Conservation (phyloP, 2,329 filamentous ascomycete species). For the Aspergillus versicolor region DNA sequence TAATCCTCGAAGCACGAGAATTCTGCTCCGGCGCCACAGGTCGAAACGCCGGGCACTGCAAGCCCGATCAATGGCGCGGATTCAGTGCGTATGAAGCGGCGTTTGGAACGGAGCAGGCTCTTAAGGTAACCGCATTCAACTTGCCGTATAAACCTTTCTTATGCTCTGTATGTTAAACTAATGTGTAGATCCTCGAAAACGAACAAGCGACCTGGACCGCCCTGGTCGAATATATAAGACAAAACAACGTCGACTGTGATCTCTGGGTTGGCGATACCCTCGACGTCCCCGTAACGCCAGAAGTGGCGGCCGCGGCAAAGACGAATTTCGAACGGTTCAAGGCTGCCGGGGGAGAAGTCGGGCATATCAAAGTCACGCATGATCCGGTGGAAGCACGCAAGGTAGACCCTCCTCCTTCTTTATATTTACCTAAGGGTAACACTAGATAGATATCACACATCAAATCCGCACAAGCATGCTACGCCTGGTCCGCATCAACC, state of each 20-base stretch:
- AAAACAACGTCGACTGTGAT: conserved; percentile 8
- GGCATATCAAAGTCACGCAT: conserved; percentile 4
- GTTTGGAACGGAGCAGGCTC: conserved; percentile 3
- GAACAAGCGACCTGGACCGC: conserved; percentile 2
- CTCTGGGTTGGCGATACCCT: conserved; percentile 5
- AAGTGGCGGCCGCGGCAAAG: background rate
- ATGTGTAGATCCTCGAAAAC: background rate
- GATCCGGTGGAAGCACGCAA: background rate
- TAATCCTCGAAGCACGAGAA: background rate
- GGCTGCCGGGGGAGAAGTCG: background rate
- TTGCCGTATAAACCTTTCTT: background rate
- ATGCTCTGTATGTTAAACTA: too few species aligned
- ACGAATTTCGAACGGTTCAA: background rate
- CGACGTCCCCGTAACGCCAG: conserved; percentile 2
- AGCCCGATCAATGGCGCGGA: conserved; percentile 6
- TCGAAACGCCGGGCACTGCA: conserved; percentile 1
- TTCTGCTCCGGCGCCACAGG: conserved; percentile 4
- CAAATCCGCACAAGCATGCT: background rate
- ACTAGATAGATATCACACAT: conserved; percentile 1
- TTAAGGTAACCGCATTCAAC: background rate
- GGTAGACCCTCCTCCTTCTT: too few species aligned
- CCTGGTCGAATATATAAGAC: background rate
- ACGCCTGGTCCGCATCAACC: conserved; percentile 5
- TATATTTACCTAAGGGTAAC: too few species aligned
- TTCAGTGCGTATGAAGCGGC: background rate